Base-by-base conservation (phyloP, 2,329 filamentous ascomycete genomes). In the Lasiodiplodia theobromae region DNA sequence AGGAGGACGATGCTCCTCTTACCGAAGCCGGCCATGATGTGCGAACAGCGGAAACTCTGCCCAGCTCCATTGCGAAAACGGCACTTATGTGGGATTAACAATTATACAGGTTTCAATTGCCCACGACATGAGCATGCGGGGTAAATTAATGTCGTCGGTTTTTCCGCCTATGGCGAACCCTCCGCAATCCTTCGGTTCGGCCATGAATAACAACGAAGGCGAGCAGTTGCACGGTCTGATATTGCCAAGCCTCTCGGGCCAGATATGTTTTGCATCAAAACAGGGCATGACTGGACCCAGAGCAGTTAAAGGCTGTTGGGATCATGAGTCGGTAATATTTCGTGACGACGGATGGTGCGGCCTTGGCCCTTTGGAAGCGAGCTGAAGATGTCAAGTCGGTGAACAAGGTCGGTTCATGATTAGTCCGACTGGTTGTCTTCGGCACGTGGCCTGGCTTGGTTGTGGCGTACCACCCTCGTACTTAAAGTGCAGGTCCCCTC, bases 91-190 rank as follows among this genome's bases (percentile, higher is more conserved):
- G n/a, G n/a, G n/a, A n/a, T n/a, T n/a, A n/a, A n/a, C n/a, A n/a
- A n/a, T n/a, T n/a, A 34, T 34, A 34, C 31, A 34, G 1, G 2
- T 0, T 34, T 34, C 31, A 3, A 34, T 8, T 34, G 7, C 31
- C 7, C 31, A 31, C 31, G 31, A 31, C 31, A 31, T 31, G 8
- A 40, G 10, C n/a, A 16, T 51, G 60, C 60, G 60, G 60, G 47
- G 60, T 64, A 52, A 12, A 38, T 25, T 64, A 12, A 8, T 16
- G 12, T 51, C 16, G 34, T 4, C 7, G 34, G 40, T 51, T 63
- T 63, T 63, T 63, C 58, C 58, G 60, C 44, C 60, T 64, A 64
- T 64, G 44, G 21, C 60, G 44, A 4, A 23, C 2, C 34, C 25
- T 6, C 37, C 57, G 40, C 25, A 49, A n/a, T 47, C n/a, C 16